These are phyloP conservation scores for Haplographium delicatum DNA, from an alignment of 495 filamentous ascomycete genomes.

Conservation along the genomic window DNA sequence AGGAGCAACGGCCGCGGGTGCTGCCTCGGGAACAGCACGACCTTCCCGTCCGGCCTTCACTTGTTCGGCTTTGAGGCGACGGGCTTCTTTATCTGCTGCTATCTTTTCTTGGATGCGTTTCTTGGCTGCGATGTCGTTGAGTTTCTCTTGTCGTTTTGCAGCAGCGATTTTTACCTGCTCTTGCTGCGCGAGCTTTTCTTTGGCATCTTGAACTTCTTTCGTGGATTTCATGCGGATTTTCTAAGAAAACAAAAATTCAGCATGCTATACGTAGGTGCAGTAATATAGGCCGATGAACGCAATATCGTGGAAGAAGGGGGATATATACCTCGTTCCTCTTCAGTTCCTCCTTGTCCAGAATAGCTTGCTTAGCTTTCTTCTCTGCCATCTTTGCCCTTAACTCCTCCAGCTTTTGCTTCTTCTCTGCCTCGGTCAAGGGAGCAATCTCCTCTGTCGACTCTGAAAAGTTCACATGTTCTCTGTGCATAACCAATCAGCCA, in stretches of 20 bases:
- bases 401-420: constrained; percentile 69
- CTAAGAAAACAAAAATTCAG: constrained; percentile 33
- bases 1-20: constrained; percentile 32
- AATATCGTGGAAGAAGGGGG: constrained; percentile 7
- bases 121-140: constrained; percentile 80
- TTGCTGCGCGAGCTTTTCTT: constrained; percentile 80
- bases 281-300: not conserved
- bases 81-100: constrained; percentile 81
- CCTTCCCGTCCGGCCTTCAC: constrained; percentile 83
- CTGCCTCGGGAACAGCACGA: constrained; percentile 45
- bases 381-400: constrained; percentile 65
- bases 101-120: constrained; percentile 87
- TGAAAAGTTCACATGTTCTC: constrained; percentile 82
- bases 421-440: constrained; percentile 89
- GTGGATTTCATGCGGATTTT: constrained; percentile 83
- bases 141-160: constrained; percentile 79
- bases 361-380: constrained; percentile 64
- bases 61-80: constrained; percentile 73
- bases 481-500: constrained; percentile 23
- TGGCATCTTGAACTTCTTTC: constrained; percentile 69
- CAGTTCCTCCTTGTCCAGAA: constrained; percentile 73
- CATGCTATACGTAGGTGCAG: not conserved
- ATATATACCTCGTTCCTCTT: constrained; percentile 83
- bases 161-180: constrained; percentile 86
- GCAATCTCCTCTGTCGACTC: constrained; percentile 89